Base-by-base conservation (phyloP, 768 basidiomycete species). In the Leccinum barrowsii region DNA sequence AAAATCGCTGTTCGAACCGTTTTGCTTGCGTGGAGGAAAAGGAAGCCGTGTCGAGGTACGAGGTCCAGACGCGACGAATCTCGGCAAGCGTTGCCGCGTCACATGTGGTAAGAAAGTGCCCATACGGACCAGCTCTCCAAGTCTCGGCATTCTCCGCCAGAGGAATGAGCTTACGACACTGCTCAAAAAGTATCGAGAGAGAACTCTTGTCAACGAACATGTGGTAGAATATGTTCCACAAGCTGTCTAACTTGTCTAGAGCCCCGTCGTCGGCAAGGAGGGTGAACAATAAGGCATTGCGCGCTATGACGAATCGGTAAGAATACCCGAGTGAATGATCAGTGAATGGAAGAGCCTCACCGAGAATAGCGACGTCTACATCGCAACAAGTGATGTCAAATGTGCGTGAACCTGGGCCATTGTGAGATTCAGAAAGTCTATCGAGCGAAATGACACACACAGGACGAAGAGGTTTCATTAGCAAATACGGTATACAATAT, bases 401-500 rank as follows among this genome's bases (percentile, higher is more conserved):
- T 5, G 37, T 17, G n/a, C 62, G 67, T 13, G 13, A 47, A 30
- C 22, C 69, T 72, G 24, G 4, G 22, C 11, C 0, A 13, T 1
- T 34, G 44, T 68, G 26, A 65, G 34, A 4, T 8, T 5, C 4
- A 3, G 37, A 1, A 15, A 34, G 19, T n/a, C 6, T 30, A 7
- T 13, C 10, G 8, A 52, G 1, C 3, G 7, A 55, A 34, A 46
- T 1, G 7, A 42, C 8, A 58, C 66, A 17, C 50, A 65, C 65
- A 11, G 3, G 55, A 21, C 34, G 24, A 32, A 1, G 62, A 48
- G 30, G 52, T 53, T 26, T 58, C 60, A 5, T 72, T 55, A 1
- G 48, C 48, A 15, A 65, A 73, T 4, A 81, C 50, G 2, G 82
- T 84, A 60, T 80, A 82, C 21, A 85, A 61, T 3, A 85, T 76